Evolutionary conservation across 768 basidiomycete genomes (phyloP).

Genomic region (Coprinopsis sp.): DNA sequence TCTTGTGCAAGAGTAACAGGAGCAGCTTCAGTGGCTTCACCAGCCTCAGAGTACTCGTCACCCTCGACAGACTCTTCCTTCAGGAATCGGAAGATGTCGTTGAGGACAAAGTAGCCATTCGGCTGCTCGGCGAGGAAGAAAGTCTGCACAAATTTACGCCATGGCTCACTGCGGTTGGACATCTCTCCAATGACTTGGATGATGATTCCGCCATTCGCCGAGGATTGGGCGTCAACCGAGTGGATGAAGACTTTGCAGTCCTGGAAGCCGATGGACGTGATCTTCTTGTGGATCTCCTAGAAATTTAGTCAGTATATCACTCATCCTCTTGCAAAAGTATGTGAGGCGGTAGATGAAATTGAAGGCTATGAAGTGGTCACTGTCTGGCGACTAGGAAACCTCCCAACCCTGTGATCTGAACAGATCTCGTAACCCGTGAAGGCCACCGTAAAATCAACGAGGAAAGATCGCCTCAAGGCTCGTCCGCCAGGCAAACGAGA

Average conservation of each 20-base stretch:
- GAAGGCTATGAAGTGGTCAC: too few relatives aligned
- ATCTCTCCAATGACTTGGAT: constrained; percentile 99
- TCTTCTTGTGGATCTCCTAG: constrained; percentile 96
- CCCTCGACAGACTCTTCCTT: constrained; percentile 89
- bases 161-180: constrained; percentile 86
- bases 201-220: constrained; percentile 92
- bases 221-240: constrained; percentile 96
- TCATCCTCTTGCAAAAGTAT: constrained; percentile 3
- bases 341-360: constrained; percentile 1
- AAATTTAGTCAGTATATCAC: constrained; percentile 13
- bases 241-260: constrained; percentile 99
- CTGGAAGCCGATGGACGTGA: constrained; percentile 88
- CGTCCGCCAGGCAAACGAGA: too few relatives aligned
- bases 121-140: constrained; percentile 99
- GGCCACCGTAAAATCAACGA: too few relatives aligned
- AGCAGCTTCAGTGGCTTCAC: constrained; percentile 30
- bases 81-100: constrained; percentile 99
- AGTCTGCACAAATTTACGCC: constrained; percentile 99
- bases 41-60: constrained; percentile 58
- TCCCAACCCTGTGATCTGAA: too few relatives aligned
- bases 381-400: too few relatives aligned
- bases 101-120: constrained; percentile 98
- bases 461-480: too few relatives aligned
- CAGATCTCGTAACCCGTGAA: too few relatives aligned
- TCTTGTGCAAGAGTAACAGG: constrained; percentile 26